Evolutionary conservation across 1,284 basidiomycete species (phyloP), one percentile per base, ranked within the genome.

Genomic region (Sporisorium iseilematis-ciliati): DNA sequence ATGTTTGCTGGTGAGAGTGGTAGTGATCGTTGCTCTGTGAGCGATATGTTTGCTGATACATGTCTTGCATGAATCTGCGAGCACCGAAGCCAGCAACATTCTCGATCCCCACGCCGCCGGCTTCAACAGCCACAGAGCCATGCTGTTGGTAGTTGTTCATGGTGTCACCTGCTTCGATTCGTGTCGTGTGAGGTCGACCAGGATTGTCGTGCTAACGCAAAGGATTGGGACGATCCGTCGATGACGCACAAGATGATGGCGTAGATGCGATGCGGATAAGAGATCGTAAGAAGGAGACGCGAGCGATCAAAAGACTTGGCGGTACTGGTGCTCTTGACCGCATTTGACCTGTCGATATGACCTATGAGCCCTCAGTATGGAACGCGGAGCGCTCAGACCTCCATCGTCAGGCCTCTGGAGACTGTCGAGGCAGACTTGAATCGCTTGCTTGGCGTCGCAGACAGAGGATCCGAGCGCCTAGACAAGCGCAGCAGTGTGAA

Each of bases 41-140:
- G 11, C 31, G 55, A 21, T 54, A 21, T 20, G 16, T 21, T 6
- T 48, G 71, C 8, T 62, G 62, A 51, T 64, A 75, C 62, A 66
- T 57, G 51, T 69, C 70, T 48, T 65, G 62, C 57, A 61, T 62
- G 64, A 77, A 77, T 16, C 66, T 62, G 10, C 65, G 58, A 29
- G 65, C 65, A 2, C 75, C 75, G n/a, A 77, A 73, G 20, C 75
- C 75, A 18, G 75, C 75, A n/a, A 73, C 35, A 49, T 77, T 77
- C 35, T 51, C 70, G 14, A 59, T 48, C 2, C 50, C 56, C 16
- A n/a, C 12, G 16, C 35, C 14, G 16, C 16, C 26, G 49, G 31
- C 35, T 6, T 49, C 25, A 21, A 55, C 45, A 3, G 52, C 33
- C 18, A 52, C 50, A 20, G 68, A 48, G 14, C 57, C 16, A 16